These are phyloP conservation scores for Chaetomidium leptoderma DNA, from an alignment of 495 filamentous ascomycete genomes.

Conservation along the genomic window DNA sequence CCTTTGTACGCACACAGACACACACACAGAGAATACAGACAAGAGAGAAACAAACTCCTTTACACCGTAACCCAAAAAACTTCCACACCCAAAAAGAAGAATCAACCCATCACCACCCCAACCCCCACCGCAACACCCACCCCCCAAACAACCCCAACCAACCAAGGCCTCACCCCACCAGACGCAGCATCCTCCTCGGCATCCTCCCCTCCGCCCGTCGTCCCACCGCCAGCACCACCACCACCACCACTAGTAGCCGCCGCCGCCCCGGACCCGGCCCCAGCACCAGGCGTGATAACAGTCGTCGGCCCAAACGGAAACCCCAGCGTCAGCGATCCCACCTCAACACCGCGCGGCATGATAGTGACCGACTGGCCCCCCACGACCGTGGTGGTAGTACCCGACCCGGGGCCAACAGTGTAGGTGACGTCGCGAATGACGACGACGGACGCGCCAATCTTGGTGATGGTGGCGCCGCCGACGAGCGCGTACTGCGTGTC, in stretches of 20 bases:
- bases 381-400: conserved; percentile 39
- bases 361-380: conserved; percentile 46
- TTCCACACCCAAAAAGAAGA: no score
- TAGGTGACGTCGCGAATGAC: conserved; percentile 46
- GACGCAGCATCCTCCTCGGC: conserved; percentile 2
- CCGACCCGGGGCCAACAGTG: conserved; percentile 36
- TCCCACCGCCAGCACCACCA: background rate
- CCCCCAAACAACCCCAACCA: conserved; percentile 5
- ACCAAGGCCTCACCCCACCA: conserved; percentile 9
- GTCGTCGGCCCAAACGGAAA: conserved; percentile 43
- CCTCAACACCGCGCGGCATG: conserved; percentile 41
- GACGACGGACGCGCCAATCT: conserved; percentile 47
- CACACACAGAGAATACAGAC: background rate
- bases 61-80: background rate
- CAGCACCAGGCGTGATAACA: conserved; percentile 31
- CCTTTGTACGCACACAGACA: background rate
- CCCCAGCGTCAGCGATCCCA: conserved; percentile 39
- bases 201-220: conserved; percentile 1
- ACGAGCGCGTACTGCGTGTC: conserved; percentile 41
- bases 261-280: background rate
- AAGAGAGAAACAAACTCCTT: background rate
- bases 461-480: conserved; percentile 47
- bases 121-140: conserved; percentile 6
- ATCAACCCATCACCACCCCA: background rate
- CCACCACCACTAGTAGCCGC: background rate